Evolutionary conservation across 768 basidiomycete species (phyloP).

Genomic region (Lactifluus piperatus): DNA sequence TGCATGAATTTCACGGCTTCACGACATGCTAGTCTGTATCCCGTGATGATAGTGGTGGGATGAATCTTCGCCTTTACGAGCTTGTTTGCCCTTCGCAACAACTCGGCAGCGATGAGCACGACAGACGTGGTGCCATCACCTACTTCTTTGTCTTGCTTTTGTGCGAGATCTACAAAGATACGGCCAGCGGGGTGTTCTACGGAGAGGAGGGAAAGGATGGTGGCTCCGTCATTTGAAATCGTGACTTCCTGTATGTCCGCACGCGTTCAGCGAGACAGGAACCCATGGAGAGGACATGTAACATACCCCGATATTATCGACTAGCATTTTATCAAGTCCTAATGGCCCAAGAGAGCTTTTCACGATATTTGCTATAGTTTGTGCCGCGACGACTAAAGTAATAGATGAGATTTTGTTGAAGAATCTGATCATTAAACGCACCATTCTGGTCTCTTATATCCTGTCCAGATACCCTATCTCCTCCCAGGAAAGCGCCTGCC

Average conservation of each 20-base stretch:
- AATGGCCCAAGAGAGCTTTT: conserved; percentile 94
- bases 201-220: conserved; percentile 88
- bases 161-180: conserved; percentile 96
- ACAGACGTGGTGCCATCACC: conserved; percentile 99
- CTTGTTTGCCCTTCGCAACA: conserved; percentile 92
- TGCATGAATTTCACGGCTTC: conserved; percentile 98
- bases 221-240: conserved; percentile 98
- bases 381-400: conserved; percentile 78
- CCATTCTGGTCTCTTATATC: conserved; percentile 98
- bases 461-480: conserved; percentile 88
- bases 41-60: conserved; percentile 98
- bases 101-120: conserved; percentile 95
- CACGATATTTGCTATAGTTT: conserved; percentile 94
- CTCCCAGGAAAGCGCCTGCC: conserved; percentile 89
- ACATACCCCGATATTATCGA: conserved; percentile 92
- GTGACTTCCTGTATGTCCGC: conserved; percentile 77
- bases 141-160: conserved; percentile 99
- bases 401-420: background rate
- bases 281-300: background rate
- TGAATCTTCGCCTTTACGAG: conserved; percentile 98
- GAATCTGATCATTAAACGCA: conserved; percentile 27
- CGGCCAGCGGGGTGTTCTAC: conserved; percentile 97
- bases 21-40: conserved; percentile 91
- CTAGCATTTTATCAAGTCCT: conserved; percentile 94
- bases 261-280: conserved; percentile 15